A percentile compares a stretch with the other conserved stretches of the same genome.
phyloP scores from a whole-genome alignment of 352 stramenopile genomes.

The Globisporangium cylindrosporum region DNA sequence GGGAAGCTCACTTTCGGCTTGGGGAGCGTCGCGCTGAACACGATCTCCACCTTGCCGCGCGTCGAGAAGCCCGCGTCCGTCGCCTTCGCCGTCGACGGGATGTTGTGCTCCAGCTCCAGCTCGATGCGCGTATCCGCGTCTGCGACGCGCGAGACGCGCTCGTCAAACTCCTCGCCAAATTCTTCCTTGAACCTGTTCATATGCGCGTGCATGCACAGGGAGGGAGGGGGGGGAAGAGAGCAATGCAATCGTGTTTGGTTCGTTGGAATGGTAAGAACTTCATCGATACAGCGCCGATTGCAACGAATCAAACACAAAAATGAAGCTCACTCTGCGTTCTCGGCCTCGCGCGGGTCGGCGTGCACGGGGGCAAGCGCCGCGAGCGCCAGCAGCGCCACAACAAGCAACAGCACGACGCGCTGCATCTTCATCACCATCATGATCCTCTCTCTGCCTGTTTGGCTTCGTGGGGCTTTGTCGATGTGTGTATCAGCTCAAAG shows the following conservation, averaged over 20 bases:
- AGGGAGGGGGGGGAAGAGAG: not conserved
- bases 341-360: conserved; percentile 55
- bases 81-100: conserved; percentile 24
- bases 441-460: not conserved
- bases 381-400: conserved; percentile 31
- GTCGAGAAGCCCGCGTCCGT: conserved; percentile 29
- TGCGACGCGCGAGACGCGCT: conserved; percentile 26
- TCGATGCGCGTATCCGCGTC: conserved; percentile 48
- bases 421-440: conserved; percentile 20
- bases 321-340: conserved; percentile 54
- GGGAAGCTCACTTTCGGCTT: conserved; percentile 69
- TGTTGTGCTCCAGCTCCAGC: conserved; percentile 66
- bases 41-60: conserved; percentile 60
- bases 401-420: conserved; percentile 25
- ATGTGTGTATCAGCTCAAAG: not conserved
- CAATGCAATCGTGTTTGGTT: not conserved
- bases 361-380: conserved; percentile 16
- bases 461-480: conserved; percentile 7
- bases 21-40: conserved; percentile 41
- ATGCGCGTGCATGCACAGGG: not conserved
- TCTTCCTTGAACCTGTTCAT: conserved; percentile 55
- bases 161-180: conserved; percentile 65
- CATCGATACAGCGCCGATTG: not conserved
- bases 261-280: not conserved
- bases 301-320: conserved; percentile 1